phyloP scores from a whole-genome alignment of 176 grass and related monocot species.

The Cymbopogon citratus region DNA sequence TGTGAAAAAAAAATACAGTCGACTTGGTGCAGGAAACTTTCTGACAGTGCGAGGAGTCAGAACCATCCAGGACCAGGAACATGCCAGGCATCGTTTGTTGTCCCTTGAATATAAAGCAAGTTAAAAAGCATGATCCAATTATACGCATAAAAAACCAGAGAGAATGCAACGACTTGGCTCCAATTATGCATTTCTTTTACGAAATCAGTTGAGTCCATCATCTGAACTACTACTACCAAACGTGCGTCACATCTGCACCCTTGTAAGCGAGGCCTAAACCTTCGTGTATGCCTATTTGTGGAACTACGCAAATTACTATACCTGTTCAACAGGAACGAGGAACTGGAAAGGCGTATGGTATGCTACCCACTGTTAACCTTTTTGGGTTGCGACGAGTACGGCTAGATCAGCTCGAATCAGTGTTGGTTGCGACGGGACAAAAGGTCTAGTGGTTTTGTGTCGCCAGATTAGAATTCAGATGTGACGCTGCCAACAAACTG shows the following conservation, averaged over 20 bases:
- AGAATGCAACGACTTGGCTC: neutral
- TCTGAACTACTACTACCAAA: neutral
- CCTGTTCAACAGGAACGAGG: neutral
- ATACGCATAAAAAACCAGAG: neutral
- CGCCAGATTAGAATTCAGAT: neutral
- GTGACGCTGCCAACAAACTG: constrained; percentile 13
- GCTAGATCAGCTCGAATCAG: neutral
- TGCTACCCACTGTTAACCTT: neutral
- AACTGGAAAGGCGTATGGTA: neutral
- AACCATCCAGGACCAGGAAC: neutral
- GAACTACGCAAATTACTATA: constrained; percentile 5
- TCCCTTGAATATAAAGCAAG: neutral
- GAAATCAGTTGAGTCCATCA: neutral
- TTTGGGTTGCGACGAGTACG: neutral
- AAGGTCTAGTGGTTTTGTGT: neutral
- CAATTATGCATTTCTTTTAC: neutral
- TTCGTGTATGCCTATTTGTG: neutral
- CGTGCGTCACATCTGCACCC: neutral
- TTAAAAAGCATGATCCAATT: neutral
- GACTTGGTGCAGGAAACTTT: neutral
- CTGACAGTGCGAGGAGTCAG: neutral
- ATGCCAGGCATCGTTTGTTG: neutral
- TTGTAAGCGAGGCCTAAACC: neutral
- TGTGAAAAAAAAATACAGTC: neutral
- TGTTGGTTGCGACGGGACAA: constrained; percentile 21